These are phyloP conservation scores for Tricholoma matsutake DNA, from an alignment of 768 basidiomycete genomes.

Conservation along the genomic window DNA sequence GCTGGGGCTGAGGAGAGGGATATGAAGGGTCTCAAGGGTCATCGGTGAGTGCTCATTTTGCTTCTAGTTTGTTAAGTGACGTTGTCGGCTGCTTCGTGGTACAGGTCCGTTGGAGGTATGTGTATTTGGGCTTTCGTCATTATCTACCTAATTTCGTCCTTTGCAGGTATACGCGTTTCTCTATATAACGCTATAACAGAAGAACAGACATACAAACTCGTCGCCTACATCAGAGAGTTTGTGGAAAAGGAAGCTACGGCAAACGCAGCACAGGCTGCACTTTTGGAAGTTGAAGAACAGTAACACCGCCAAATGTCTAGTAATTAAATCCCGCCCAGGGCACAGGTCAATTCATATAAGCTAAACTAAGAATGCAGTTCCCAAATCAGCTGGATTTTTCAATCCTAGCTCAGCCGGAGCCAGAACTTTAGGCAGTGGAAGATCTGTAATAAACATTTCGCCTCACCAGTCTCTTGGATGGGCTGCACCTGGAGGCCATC, in stretches of 20 bases:
- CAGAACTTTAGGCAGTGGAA: too few species aligned
- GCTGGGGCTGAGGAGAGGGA: slow-evolving; percentile 74
- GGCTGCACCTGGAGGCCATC: too few species aligned
- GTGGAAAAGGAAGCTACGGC: slow-evolving; percentile 21
- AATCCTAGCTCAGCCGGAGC: too few species aligned
- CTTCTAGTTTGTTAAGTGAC: not conserved
- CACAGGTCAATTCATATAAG: too few species aligned
- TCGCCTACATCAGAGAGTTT: slow-evolving; percentile 61
- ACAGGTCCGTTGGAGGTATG: slow-evolving; percentile 54
- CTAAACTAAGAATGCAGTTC: too few species aligned
- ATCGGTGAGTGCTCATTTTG: slow-evolving; percentile 57
- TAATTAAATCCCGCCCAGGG: too few species aligned
- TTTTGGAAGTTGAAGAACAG: slow-evolving; percentile 6
- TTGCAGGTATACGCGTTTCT: slow-evolving; percentile 72
- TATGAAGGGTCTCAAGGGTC: slow-evolving; percentile 88
- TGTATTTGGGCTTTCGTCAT: slow-evolving; percentile 5
- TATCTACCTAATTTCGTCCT: slow-evolving; percentile 1
- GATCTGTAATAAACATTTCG: too few species aligned
- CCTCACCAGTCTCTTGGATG: too few species aligned
- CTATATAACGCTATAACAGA: slow-evolving; percentile 88
- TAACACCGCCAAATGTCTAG: too few species aligned
- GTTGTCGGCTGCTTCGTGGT: not conserved
- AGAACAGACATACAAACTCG: slow-evolving; percentile 60
- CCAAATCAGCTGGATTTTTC: too few species aligned
- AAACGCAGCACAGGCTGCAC: not conserved